Evolutionary conservation across 2,329 filamentous ascomycete species (phyloP).

Genomic region (Aspergillus aculeatus): DNA sequence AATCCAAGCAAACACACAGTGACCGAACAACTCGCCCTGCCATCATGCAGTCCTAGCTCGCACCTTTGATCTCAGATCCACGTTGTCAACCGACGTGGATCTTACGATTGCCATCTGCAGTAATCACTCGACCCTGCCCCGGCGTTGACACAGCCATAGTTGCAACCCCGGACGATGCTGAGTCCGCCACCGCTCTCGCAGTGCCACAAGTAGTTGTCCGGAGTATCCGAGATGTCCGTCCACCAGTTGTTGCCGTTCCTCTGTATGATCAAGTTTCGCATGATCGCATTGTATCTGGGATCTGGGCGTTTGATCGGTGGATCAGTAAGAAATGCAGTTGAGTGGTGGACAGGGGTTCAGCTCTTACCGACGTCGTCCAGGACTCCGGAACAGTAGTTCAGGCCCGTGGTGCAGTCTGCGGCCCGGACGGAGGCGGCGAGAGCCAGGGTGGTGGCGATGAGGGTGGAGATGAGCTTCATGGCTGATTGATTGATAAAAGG

Average conservation of each 20-base stretch:
- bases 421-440: neutral
- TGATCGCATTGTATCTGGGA: neutral
- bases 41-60: no score
- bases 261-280: neutral
- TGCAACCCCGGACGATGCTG: neutral
- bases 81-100: no score
- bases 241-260: neutral
- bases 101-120: neutral
- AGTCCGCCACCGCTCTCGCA: neutral
- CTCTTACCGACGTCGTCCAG: neutral
- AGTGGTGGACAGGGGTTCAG: no score
- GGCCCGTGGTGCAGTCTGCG: neutral
- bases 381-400: neutral
- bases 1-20: no score
- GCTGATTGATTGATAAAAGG: neutral
- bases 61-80: no score
- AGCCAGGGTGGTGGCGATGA: neutral
- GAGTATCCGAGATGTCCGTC: neutral
- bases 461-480: neutral
- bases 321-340: neutral
- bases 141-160: neutral
- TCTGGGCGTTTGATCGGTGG: neutral
- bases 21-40: no score
- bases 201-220: neutral
- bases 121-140: neutral